Percentiles rank a stretch among this genome's conserved stretches.
Evolutionary conservation across 75 land plant species (phyloP).

Genomic region (Pinus tabuliformis): DNA sequence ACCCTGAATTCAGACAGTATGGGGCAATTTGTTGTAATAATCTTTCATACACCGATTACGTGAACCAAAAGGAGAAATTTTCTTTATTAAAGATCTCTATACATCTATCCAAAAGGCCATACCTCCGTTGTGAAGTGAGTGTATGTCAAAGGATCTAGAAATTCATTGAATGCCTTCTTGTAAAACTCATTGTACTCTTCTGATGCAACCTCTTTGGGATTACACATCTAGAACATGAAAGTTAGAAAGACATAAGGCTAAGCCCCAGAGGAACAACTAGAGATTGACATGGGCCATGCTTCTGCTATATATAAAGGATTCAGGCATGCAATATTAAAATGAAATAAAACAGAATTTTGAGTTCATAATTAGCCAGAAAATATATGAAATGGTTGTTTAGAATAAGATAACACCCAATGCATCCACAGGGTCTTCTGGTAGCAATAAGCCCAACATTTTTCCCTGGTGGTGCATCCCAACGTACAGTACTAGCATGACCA

Average conservation of each 20-base stretch:
- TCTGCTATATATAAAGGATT: neutral
- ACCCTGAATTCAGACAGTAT: conserved; percentile 54
- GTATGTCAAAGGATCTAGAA: conserved; percentile 82
- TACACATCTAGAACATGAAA: conserved; percentile 58
- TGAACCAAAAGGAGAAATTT: neutral
- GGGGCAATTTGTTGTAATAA: neutral
- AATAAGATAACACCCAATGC: neutral
- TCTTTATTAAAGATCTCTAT: neutral
- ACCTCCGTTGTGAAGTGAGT: conserved; percentile 97
- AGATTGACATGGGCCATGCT: neutral
- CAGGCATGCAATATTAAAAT: neutral
- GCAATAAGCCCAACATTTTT: too few species aligned
- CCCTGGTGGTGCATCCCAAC: too few species aligned
- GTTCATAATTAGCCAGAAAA: neutral
- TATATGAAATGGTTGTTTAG: neutral
- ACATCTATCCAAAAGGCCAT: neutral
- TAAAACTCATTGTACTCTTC: conserved; percentile 88
- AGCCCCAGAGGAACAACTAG: neutral
- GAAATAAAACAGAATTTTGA: neutral
- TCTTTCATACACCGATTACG: neutral
- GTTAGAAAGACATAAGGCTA: conserved; percentile 8
- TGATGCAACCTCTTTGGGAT: conserved; percentile 73
- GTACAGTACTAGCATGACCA: too few species aligned
- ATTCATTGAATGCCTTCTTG: conserved; percentile 90
- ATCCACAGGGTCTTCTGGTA: too few species aligned